Conservation (phyloP, 345 rosid species). For the Pugionium cornutum region DNA sequence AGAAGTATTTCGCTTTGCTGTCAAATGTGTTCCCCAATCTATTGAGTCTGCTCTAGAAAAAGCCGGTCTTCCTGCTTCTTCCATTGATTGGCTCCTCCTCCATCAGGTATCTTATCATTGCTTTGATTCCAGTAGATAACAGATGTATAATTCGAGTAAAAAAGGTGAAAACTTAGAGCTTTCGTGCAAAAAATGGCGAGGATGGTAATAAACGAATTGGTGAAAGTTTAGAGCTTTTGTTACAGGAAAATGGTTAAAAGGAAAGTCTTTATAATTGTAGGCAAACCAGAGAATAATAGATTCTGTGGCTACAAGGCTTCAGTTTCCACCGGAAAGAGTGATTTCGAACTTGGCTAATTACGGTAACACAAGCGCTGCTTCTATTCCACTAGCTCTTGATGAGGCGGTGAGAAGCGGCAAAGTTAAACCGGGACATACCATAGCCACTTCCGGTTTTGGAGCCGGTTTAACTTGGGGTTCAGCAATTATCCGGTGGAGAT, state of each 20-base stretch:
- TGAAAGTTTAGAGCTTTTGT: not conserved
- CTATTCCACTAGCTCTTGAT: conserved; percentile 90
- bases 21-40: conserved; percentile 77
- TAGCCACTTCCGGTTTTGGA: conserved; percentile 87
- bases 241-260: not conserved
- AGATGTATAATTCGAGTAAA: not conserved
- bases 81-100: conserved; percentile 88
- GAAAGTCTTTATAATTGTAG: conserved; percentile 46
- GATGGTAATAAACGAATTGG: not conserved
- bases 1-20: conserved; percentile 94
- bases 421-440: conserved; percentile 74
- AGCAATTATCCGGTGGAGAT: conserved; percentile 83
- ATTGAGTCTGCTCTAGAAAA: conserved; percentile 71
- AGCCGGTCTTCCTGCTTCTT: conserved; percentile 72
- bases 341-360: conserved; percentile 85
- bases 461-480: conserved; percentile 98
- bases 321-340: conserved; percentile 75
- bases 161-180: not conserved
- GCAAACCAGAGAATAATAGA: conserved; percentile 97
- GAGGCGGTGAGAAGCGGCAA: conserved; percentile 88
- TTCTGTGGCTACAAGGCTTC: conserved; percentile 76
- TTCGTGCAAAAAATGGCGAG: not conserved
- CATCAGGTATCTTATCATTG: conserved; percentile 60
- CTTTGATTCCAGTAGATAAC: not conserved
- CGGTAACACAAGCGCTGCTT: conserved; percentile 92